Evolutionary conservation across 2,329 filamentous ascomycete species (phyloP), one percentile per base, ranked within the genome.

Genomic region (Aspergillus neoniger): DNA sequence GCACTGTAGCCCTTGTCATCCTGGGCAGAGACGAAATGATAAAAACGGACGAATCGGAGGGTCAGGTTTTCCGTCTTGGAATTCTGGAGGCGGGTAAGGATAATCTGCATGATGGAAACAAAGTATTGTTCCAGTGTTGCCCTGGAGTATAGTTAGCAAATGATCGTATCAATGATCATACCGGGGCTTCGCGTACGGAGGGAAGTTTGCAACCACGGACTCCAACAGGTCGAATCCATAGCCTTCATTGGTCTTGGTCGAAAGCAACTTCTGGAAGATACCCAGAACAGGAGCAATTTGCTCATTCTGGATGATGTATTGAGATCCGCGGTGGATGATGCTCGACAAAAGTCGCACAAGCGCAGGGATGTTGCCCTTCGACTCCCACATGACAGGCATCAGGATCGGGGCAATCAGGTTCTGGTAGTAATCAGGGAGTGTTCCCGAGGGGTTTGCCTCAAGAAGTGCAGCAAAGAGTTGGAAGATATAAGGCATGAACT

Each of bases 401-500:
- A 99, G 84, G 32, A 98, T 85, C 4, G 92, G 91, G 0, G 83
- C 83, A 44, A 98, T 85, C 49, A 99, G 81, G 6, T 85, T 84
- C 74, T 91, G 88, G 81, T 96, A 97, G 72, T 92, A 90, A 25
- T 87, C 85, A 2, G 92, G 91, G 30, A 98, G 82, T 8, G 89
- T 84, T n/a, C 86, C 89, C 0, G 88, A 84, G 0, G 91, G 90
- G 69, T 95, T 94, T 7, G 90, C 87, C 77, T 98, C 94, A 3
- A 99, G 84, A 14, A 99, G 85, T 55, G 94, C 91, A 2, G 94
- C 91, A 65, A 98, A 91, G 38, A 99, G 86, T 75, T 99, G 95
- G 83, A 99, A 96, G 57, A 98, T 88, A 69, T 98, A 99, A 5
- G 94, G 95, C 72, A 92, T 89, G 73, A 99, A 99, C 78, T 99